A percentile compares a stretch with the other conserved stretches of the same genome.
Evolutionary conservation across 371 early-diverging fungal species (phyloP).

Genomic region (Mucor velutinosus): DNA sequence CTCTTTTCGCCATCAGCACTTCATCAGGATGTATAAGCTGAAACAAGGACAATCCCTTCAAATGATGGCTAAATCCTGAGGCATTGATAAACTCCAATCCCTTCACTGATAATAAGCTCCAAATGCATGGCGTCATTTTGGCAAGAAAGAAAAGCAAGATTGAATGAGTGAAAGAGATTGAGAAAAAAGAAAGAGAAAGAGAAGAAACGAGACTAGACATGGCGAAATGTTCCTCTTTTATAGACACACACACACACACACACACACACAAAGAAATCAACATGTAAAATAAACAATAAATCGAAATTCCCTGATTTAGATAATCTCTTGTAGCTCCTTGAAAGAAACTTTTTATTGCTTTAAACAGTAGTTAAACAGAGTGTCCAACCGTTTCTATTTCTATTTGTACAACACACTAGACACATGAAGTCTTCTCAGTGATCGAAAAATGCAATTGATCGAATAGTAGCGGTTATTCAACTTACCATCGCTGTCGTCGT

Average conservation of each 20-base stretch:
- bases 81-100: slow-evolving; percentile 30
- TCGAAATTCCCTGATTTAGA: slow-evolving; percentile 2
- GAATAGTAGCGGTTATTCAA: slow-evolving; percentile 5
- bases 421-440: slow-evolving; percentile 10
- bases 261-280: neutral
- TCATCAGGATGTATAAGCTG: slow-evolving; percentile 67
- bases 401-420: slow-evolving; percentile 5
- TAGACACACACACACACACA: neutral
- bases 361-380: neutral
- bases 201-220: neutral
- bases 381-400: neutral
- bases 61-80: slow-evolving; percentile 15
- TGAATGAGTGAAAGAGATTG: neutral
- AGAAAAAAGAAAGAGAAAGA: neutral
- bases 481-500: neutral
- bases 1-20: slow-evolving; percentile 53
- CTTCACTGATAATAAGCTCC: slow-evolving; percentile 32
- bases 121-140: slow-evolving; percentile 29
- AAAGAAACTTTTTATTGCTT: neutral
- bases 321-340: neutral
- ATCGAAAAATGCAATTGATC: slow-evolving; percentile 19
- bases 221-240: neutral
- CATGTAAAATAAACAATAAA: neutral
- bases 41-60: slow-evolving; percentile 51
- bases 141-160: neutral